Conservation (phyloP, 1,139 yeast genomes). For the Yamadazyma sp. region DNA sequence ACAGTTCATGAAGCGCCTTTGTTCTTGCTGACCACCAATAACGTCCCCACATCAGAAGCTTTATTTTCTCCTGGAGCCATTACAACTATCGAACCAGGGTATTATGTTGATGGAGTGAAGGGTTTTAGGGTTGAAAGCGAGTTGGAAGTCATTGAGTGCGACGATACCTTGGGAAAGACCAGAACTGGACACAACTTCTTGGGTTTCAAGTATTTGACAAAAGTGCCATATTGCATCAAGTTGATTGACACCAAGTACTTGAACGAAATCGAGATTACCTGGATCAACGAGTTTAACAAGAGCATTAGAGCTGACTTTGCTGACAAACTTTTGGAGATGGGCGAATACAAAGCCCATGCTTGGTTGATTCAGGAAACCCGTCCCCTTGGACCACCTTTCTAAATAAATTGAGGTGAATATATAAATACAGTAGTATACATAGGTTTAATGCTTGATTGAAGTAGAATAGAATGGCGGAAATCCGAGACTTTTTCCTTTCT, state of each 20-base stretch:
- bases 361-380: slow-evolving; percentile 43
- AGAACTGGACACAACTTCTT: slow-evolving; percentile 35
- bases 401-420: background rate
- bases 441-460: slow-evolving; percentile 19
- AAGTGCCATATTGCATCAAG: slow-evolving; percentile 53
- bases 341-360: slow-evolving; percentile 36
- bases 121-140: slow-evolving; percentile 59
- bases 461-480: slow-evolving; percentile 28
- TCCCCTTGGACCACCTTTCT: slow-evolving; percentile 21
- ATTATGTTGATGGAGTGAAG: slow-evolving; percentile 48
- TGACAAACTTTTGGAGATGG: slow-evolving; percentile 34
- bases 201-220: slow-evolving; percentile 51
- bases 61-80: slow-evolving; percentile 48
- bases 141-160: slow-evolving; percentile 41
- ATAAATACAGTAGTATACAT: slow-evolving; percentile 2
- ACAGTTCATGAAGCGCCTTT: slow-evolving; percentile 59
- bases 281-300: slow-evolving; percentile 52
- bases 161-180: slow-evolving; percentile 32
- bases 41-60: slow-evolving; percentile 33
- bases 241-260: slow-evolving; percentile 43
- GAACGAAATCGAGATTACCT: slow-evolving; percentile 39
- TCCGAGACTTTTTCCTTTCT: slow-evolving; percentile 24
- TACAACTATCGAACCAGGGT: slow-evolving; percentile 59
- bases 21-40: slow-evolving; percentile 40
- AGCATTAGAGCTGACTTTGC: slow-evolving; percentile 38